These are phyloP conservation scores for Pythium guiyangense DNA, from an alignment of 352 stramenopile species.

Conservation along the genomic window DNA sequence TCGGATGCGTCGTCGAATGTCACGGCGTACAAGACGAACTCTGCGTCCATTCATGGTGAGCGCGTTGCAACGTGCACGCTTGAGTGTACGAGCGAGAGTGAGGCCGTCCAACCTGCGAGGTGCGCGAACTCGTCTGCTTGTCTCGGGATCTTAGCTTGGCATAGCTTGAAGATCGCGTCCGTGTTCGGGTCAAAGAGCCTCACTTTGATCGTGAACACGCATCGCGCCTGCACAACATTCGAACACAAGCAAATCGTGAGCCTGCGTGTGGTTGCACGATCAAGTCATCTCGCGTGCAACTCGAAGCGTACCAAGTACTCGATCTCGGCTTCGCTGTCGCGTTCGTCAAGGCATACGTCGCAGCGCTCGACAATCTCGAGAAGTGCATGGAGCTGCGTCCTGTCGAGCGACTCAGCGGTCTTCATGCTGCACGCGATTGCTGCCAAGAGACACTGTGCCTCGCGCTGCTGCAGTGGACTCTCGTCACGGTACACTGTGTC, in stretches of 20 bases:
- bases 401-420: slow-evolving; percentile 44
- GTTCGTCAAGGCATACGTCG: slow-evolving; percentile 18
- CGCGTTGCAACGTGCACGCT: not conserved
- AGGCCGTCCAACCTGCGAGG: slow-evolving; percentile 36
- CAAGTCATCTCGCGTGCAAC: not conserved
- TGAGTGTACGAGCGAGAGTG: too few relatives aligned
- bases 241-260: slow-evolving; percentile 1
- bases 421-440: slow-evolving; percentile 52
- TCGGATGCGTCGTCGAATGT: slow-evolving; percentile 47
- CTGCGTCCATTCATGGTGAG: slow-evolving; percentile 14
- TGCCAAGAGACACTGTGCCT: slow-evolving; percentile 48
- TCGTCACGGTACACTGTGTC: slow-evolving; percentile 30
- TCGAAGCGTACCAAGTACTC: slow-evolving; percentile 16
- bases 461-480: slow-evolving; percentile 29
- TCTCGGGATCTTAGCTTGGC: slow-evolving; percentile 29
- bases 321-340: slow-evolving; percentile 3
- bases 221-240: slow-evolving; percentile 43
- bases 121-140: slow-evolving; percentile 38
- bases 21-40: slow-evolving; percentile 53
- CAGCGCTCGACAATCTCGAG: slow-evolving; percentile 40
- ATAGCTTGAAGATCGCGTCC: slow-evolving; percentile 44
- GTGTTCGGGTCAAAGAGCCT: slow-evolving; percentile 54
- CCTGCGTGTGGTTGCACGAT: not conserved
- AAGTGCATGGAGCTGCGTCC: slow-evolving; percentile 23
- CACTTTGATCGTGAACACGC: slow-evolving; percentile 50